Base-by-base conservation (phyloP, 2,329 filamentous ascomycete genomes). In the Stemphylium lycopersici region DNA sequence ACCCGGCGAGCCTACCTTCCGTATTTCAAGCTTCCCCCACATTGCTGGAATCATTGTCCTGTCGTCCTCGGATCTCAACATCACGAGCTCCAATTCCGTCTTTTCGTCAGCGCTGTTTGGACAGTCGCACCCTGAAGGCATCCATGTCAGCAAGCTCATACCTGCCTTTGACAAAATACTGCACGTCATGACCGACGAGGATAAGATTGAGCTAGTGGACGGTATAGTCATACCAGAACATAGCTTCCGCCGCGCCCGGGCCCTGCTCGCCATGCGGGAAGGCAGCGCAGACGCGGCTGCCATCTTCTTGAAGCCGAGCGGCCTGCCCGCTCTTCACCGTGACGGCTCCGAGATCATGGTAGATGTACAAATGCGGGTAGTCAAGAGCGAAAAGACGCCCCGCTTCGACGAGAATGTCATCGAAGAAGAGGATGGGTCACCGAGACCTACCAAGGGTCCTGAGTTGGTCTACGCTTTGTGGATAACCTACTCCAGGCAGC, bases 221-320 rank as follows among this genome's bases (percentile, higher is more conserved):
- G 95, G 95, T n/a, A 93, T 97, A 67, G 93, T 99, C 13, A 89
- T 99, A 51, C 93, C 95, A 1, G 95, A 99, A 74, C 93, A 97
- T 71, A 96, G 91, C 69, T 98, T 99, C 77, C 87, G 95, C 53
- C 88, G 93, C 62, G 95, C 95, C 6, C 86, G 91, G 53, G 91
- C 92, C 3, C 84, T 96, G 48, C 82, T 96, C 20, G 90, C 90
- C 2, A 81, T 98, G 52, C 87, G 90, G 50, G 90, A 97, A 71
- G 91, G 90, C 24, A 90, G 87, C 40, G 85, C 87, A 39, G 91
- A 96, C 76, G 80, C 80, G 16, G 86, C 88, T 3, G 85, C 88
- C 2, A 87, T 90, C 37, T 96, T 98, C 71, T 78, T 96, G 41
- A 86, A 89, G 49, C 92, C 95, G 1, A 89, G 90, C 62, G 95